Base-by-base conservation (phyloP, 1,284 basidiomycete species). In the Irpex sp. region DNA sequence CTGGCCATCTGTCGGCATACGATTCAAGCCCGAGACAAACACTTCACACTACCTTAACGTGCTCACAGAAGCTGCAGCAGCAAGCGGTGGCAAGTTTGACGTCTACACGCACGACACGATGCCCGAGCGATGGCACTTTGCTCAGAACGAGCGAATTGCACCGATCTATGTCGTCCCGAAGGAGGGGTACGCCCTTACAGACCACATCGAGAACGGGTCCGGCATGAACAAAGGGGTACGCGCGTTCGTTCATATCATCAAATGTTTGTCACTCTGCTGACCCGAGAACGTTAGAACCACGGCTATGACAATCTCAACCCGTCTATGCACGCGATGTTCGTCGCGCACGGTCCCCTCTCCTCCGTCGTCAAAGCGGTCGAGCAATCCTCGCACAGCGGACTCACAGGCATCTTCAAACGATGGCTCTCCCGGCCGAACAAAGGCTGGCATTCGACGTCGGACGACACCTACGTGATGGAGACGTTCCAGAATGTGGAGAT, bases 311-410 rank as follows among this genome's bases (percentile, higher is more conserved):
- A 94, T 67, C 74, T 81, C 13, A 83, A 88, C 48, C 71, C 79
- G 7, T 82, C 90, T 3, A 97, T 97, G 95, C 87, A 88, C 62
- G 94, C 94, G 0, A 89, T 94, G 74, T 96, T 97, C 75, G 89
- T 96, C 65, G 92, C 93, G 2, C 90, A 93, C 71, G 94, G 94
- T 1, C 94, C 94, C 0, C 94, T 94, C 72, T 87, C 91, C 9
- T 75, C 83, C 4, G 81, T 83, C 59, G 81, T 86, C 62, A 94
- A 93, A 73, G 77, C 80, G 1, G 73, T 83, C 59, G 80, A 84
- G 67, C 78, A 76, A 47, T 70, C 68, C 60, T 74, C 73, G 49
- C 60, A 69, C 5, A 59, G 61, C 49, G 63, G 72, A 47, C 40
- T 47, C 40, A 4, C 40, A 47, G 40, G 40, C 19, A 62, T 72